Evolutionary conservation across 2,329 filamentous ascomycete genomes (phyloP).

Genomic region (Fusarium equiseti): DNA sequence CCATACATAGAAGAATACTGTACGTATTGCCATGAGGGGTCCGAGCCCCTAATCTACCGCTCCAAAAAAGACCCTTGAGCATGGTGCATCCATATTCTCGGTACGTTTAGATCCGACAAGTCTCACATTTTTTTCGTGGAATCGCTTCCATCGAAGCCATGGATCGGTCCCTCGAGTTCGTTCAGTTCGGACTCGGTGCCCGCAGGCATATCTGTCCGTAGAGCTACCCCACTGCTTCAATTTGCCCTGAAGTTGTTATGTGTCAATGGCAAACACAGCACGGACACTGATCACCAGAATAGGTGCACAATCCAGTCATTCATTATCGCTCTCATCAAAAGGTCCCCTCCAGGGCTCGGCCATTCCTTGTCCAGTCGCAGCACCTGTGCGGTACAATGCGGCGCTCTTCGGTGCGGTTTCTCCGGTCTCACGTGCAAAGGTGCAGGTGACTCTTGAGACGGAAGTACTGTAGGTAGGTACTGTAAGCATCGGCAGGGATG

Average conservation of each 20-base stretch:
- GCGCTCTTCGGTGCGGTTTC: slow-evolving; percentile 15
- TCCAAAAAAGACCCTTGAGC: slow-evolving; percentile 1
- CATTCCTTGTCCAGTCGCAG: not conserved
- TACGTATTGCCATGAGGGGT: slow-evolving; percentile 7
- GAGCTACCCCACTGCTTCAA: not conserved
- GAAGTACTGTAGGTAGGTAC: not conserved
- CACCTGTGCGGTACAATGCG: not conserved
- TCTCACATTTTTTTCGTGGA: slow-evolving; percentile 6
- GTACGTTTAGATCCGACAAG: slow-evolving; percentile 13
- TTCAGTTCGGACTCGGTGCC: not conserved
- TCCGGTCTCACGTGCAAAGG: slow-evolving; percentile 30
- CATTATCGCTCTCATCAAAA: not conserved
- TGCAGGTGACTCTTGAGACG: slow-evolving; percentile 30
- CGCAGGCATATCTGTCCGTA: not conserved
- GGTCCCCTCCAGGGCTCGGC: not conserved
- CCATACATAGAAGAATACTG: not conserved
- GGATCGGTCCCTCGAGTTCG: not conserved
- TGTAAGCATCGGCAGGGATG: slow-evolving; percentile 8
- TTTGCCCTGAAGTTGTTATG: not conserved
- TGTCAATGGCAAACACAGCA: slow-evolving; percentile 23
- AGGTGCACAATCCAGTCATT: slow-evolving; percentile 9
- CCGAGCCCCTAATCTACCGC: slow-evolving; percentile 17
- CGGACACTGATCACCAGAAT: slow-evolving; percentile 39
- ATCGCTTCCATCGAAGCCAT: not conserved
- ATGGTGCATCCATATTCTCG: slow-evolving; percentile 15